A percentile compares a stretch with the other conserved stretches of the same genome.
Evolutionary conservation across 192 early-diverging fungal genomes (phyloP).

Genomic region (Thoreauomyces humboldtii): DNA sequence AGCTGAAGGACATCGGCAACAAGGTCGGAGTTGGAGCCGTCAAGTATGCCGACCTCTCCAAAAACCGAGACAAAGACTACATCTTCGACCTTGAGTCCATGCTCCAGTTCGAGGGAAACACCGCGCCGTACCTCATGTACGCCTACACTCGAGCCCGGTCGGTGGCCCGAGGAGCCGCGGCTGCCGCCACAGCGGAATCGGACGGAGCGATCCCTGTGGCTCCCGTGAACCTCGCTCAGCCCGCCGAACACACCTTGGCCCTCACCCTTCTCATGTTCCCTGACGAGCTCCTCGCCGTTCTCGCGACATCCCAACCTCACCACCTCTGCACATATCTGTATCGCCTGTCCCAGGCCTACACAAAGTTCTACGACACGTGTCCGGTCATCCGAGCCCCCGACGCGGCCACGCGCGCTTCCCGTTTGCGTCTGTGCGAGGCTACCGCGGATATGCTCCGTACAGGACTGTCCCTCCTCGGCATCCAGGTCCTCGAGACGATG

Average conservation of each 20-base stretch:
- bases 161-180: slow-evolving; percentile 69
- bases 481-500: slow-evolving; percentile 21
- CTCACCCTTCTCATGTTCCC: slow-evolving; percentile 24
- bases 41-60: slow-evolving; percentile 86
- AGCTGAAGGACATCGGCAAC: slow-evolving; percentile 83
- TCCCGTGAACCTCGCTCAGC: background rate
- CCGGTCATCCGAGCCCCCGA: slow-evolving; percentile 12
- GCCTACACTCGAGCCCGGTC: slow-evolving; percentile 97
- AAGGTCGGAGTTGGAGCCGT: slow-evolving; percentile 90
- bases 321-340: slow-evolving; percentile 25
- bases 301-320: slow-evolving; percentile 18
- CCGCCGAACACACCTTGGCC: slow-evolving; percentile 20
- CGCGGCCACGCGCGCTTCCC: background rate
- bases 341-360: slow-evolving; percentile 17
- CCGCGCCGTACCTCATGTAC: slow-evolving; percentile 98
- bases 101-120: slow-evolving; percentile 96
- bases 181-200: background rate
- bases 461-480: slow-evolving; percentile 16
- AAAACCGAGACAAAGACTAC: slow-evolving; percentile 92
- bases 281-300: slow-evolving; percentile 11
- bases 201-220: background rate
- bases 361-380: slow-evolving; percentile 23
- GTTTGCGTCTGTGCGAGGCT: slow-evolving; percentile 19
- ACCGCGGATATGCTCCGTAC: slow-evolving; percentile 19
- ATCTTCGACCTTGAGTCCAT: slow-evolving; percentile 89